Conservation (phyloP, 441 rosid species). For the Populus hybrid region DNA sequence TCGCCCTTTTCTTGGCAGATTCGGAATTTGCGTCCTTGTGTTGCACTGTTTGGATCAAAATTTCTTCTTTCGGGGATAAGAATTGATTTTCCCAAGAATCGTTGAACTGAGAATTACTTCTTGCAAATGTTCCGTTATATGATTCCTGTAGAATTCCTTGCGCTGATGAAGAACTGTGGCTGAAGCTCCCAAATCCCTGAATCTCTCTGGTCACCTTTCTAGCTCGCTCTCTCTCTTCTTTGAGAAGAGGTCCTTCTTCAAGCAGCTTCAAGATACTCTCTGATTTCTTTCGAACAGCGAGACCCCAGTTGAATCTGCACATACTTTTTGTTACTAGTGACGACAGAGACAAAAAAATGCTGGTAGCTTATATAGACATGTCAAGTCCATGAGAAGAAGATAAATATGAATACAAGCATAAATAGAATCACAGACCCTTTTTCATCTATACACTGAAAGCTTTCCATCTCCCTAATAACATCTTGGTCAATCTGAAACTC, state of each 20-base stretch:
- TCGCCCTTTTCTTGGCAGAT: slow-evolving; percentile 11
- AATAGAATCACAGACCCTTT: slow-evolving; percentile 52
- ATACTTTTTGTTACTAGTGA: background rate
- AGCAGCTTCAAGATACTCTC: slow-evolving; percentile 62
- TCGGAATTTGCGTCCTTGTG: background rate
- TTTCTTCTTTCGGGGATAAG: slow-evolving; percentile 5
- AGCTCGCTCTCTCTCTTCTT: slow-evolving; percentile 72
- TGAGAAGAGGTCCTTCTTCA: slow-evolving; percentile 56
- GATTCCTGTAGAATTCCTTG: slow-evolving; percentile 40
- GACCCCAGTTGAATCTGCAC: slow-evolving; percentile 88
- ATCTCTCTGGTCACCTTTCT: slow-evolving; percentile 80
- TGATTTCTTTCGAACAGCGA: slow-evolving; percentile 72
- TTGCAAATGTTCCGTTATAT: slow-evolving; percentile 29
- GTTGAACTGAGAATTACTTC: slow-evolving; percentile 48
- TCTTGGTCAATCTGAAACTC: slow-evolving; percentile 67
- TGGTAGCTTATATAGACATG: background rate
- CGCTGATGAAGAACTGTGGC: slow-evolving; percentile 36
- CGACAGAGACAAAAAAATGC: background rate
- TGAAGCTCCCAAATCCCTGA: slow-evolving; percentile 82
- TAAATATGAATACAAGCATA: background rate
- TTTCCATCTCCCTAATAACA: slow-evolving; percentile 45
- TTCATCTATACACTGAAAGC: slow-evolving; percentile 73
- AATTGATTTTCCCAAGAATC: slow-evolving; percentile 38
- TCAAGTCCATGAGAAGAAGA: background rate
- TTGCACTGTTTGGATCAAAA: background rate